phyloP scores from a whole-genome alignment of 225 moss, liverwort and hornwort species.

The Thuidium tamariscinum region DNA sequence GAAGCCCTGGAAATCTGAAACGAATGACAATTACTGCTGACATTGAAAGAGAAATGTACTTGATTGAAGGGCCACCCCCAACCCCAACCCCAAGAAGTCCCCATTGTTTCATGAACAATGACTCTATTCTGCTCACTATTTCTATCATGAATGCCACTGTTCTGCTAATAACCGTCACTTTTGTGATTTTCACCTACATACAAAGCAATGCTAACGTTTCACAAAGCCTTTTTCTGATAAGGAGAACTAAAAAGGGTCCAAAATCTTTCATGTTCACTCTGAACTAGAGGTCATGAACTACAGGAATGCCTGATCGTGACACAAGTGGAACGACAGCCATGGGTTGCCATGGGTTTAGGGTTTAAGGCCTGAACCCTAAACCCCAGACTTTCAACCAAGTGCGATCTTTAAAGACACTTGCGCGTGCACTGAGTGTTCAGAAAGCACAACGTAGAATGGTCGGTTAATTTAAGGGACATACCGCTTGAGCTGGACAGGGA shows the following conservation, averaged over 20 bases:
- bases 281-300: background rate
- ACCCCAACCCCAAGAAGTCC: background rate
- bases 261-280: background rate
- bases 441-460: background rate
- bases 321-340: background rate
- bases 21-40: background rate
- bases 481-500: conserved; percentile 24
- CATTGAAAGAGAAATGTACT: background rate
- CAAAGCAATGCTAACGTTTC: background rate
- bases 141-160: background rate
- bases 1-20: background rate
- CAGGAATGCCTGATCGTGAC: background rate
- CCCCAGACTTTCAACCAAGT: background rate
- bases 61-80: background rate
- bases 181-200: background rate
- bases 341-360: background rate
- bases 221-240: background rate
- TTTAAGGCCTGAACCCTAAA: background rate
- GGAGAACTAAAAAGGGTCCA: background rate
- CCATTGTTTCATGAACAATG: background rate
- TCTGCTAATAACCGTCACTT: background rate
- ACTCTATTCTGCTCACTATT: background rate
- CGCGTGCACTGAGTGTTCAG: background rate
- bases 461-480: background rate
- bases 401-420: background rate